Evolutionary conservation across 2,329 filamentous ascomycete genomes (phyloP).

Genomic region (Apiospora marii): DNA sequence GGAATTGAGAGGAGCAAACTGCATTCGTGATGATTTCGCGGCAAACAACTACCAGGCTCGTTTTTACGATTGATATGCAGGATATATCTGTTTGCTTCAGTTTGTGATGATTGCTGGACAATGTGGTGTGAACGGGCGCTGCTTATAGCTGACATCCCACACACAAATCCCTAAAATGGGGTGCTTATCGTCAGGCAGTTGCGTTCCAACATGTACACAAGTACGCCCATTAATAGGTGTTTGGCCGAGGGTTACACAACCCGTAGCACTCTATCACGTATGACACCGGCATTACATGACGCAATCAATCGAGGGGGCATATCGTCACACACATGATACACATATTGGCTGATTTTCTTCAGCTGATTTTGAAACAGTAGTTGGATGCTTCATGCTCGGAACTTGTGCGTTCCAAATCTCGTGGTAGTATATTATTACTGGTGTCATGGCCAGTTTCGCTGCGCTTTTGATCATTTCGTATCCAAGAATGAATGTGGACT

Average conservation of each 20-base stretch:
- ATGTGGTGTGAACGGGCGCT: not conserved
- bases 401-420: conserved; percentile 6
- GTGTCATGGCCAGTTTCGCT: conserved; percentile 1
- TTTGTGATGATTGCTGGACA: not conserved
- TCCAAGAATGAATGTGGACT: conserved; percentile 10
- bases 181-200: not conserved
- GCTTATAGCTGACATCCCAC: not conserved
- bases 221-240: not conserved
- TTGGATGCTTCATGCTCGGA: not conserved
- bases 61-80: not conserved
- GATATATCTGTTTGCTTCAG: not conserved
- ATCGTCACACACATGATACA: not conserved
- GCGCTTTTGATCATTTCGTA: not conserved
- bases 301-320: not conserved
- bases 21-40: not conserved
- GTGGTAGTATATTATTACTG: conserved; percentile 12
- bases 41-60: not conserved
- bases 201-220: not conserved
- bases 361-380: not conserved
- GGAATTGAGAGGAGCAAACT: not conserved
- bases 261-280: not conserved
- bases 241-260: not conserved
- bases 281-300: conserved; percentile 3
- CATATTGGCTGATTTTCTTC: not conserved
- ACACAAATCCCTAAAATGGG: not conserved